These are phyloP conservation scores for Chamaecyparis obtusa DNA, from an alignment of 75 land plant genomes.

Conservation along the genomic window DNA sequence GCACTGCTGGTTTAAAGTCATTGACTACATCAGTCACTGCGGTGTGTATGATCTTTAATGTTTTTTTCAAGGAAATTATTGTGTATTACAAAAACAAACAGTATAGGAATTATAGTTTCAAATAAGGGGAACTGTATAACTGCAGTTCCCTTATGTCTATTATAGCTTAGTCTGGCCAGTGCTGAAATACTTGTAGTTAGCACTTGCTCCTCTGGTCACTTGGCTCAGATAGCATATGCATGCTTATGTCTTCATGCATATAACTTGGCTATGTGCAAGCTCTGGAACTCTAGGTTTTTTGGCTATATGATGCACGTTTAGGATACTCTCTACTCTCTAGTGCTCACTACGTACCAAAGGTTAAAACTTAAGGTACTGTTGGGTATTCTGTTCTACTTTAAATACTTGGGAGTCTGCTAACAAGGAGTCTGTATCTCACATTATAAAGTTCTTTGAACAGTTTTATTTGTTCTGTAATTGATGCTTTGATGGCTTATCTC, in stretches of 20 bases:
- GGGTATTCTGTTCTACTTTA: neutral
- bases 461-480: neutral
- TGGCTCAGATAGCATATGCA: neutral
- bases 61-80: neutral
- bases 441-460: neutral
- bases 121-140: neutral
- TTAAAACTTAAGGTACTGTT: neutral
- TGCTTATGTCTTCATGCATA: neutral
- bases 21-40: slow-evolving; percentile 86
- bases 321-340: neutral
- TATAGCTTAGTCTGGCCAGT: neutral
- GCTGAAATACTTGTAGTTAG: neutral
- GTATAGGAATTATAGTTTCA: neutral
- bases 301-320: neutral
- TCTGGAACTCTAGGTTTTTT: neutral
- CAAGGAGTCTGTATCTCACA: neutral
- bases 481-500: neutral
- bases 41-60: slow-evolving; percentile 39
- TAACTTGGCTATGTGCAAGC: neutral
- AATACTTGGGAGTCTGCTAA: neutral
- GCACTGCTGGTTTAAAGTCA: slow-evolving; percentile 97
- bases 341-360: neutral
- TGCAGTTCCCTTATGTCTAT: neutral
- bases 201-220: neutral
- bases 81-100: neutral